Conservation (phyloP, 352 stramenopile genomes). For the Pythium biforme region DNA sequence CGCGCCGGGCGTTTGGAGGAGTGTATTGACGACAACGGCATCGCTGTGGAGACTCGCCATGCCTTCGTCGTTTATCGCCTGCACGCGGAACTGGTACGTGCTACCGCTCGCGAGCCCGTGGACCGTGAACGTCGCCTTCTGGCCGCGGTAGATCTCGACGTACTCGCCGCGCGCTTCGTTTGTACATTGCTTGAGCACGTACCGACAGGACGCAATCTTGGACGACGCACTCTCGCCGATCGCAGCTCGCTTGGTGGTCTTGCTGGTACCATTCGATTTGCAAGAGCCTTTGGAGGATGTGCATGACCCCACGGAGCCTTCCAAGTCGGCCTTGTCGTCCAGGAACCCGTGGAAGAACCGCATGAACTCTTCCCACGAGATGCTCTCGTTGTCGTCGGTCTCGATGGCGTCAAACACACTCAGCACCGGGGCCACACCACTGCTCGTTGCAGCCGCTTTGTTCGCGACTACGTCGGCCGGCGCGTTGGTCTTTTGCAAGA, state of each 20-base stretch:
- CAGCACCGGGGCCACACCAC: conserved; percentile 26
- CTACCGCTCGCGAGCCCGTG: conserved; percentile 76
- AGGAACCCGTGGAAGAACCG: conserved; percentile 70
- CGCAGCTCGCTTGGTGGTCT: background rate
- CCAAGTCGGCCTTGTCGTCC: conserved; percentile 33
- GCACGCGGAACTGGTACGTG: conserved; percentile 90
- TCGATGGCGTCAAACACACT: conserved; percentile 90
- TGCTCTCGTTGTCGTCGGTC: conserved; percentile 85
- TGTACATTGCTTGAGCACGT: conserved; percentile 86
- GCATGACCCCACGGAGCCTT: conserved; percentile 5
- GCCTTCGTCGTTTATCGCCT: conserved; percentile 79
- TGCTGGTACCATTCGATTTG: conserved; percentile 1
- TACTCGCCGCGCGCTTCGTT: conserved; percentile 81
- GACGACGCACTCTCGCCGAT: background rate
- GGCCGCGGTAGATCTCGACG: conserved; percentile 82
- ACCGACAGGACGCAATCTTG: conserved; percentile 41
- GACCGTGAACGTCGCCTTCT: conserved; percentile 64
- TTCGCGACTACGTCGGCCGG: background rate
- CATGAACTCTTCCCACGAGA: conserved; percentile 87
- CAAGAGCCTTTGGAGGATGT: background rate
- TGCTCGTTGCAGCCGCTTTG: background rate
- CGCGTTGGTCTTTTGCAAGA: conserved; percentile 62
- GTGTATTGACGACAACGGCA: conserved; percentile 79
- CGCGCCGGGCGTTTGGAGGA: conserved; percentile 65
- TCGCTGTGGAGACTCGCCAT: conserved; percentile 68